Evolutionary conservation across 2,329 filamentous ascomycete species (phyloP).

Genomic region (Colletotrichum godetiae): DNA sequence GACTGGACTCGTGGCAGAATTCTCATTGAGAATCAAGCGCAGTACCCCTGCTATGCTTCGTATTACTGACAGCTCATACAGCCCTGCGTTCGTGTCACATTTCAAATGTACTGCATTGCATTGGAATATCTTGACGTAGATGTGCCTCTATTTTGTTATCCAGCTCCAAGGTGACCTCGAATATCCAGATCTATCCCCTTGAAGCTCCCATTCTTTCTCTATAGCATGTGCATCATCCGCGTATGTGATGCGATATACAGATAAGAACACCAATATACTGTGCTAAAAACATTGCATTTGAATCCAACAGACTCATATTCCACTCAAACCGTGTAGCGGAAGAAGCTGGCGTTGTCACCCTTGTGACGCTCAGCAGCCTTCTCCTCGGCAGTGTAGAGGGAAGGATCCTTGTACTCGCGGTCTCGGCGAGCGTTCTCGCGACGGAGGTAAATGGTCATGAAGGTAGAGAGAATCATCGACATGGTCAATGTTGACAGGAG

Average conservation of each 20-base stretch:
- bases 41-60: neutral
- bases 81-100: neutral
- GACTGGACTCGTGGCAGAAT: no score
- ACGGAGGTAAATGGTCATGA: constrained; percentile 69
- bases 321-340: constrained; percentile 62
- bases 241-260: neutral
- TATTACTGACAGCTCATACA: neutral
- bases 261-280: neutral
- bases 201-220: neutral
- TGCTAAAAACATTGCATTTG: neutral
- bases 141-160: neutral
- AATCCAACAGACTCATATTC: neutral
- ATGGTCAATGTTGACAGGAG: constrained; percentile 67
- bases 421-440: constrained; percentile 68
- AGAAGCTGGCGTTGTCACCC: constrained; percentile 68
- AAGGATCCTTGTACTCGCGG: constrained; percentile 55
- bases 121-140: neutral
- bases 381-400: constrained; percentile 65
- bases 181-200: neutral
- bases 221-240: neutral
- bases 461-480: constrained; percentile 59
- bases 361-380: constrained; percentile 62
- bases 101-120: no score
- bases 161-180: neutral
- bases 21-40: no score